A percentile compares a stretch with the other conserved stretches of the same genome.
phyloP scores from a whole-genome alignment of 345 rosid species.

The Trapa incisa region DNA sequence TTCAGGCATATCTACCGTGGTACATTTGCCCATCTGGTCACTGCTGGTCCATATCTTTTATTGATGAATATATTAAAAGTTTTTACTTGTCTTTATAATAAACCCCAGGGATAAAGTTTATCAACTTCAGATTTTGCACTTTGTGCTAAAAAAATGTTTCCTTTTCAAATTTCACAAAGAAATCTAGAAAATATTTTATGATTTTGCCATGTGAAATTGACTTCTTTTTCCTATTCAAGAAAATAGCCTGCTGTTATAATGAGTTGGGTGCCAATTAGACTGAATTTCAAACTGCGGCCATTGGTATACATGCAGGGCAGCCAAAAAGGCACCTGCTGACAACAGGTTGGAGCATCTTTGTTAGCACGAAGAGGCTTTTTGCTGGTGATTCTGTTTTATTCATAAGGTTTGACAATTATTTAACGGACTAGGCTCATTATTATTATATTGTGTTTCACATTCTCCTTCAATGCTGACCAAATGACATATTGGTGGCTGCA shows the following conservation, averaged over 20 bases:
- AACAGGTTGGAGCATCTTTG: conserved; percentile 95
- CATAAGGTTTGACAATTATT: conserved; percentile 41
- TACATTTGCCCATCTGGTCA: conserved; percentile 6
- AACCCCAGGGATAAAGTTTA: too few relatives aligned
- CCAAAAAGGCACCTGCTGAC: conserved; percentile 87
- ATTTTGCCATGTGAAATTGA: too few relatives aligned
- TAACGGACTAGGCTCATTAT: not conserved
- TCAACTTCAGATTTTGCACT: too few relatives aligned
- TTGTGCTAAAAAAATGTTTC: too few relatives aligned
- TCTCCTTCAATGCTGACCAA: not conserved
- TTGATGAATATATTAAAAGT: not conserved
- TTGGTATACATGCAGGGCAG: conserved; percentile 42
- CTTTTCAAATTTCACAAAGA: too few relatives aligned
- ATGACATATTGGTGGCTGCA: conserved; percentile 16
- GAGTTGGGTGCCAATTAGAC: not conserved
- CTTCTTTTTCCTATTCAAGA: too few relatives aligned
- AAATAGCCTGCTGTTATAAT: too few relatives aligned
- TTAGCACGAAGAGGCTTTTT: conserved; percentile 80
- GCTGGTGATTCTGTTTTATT: conserved; percentile 94
- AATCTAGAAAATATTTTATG: too few relatives aligned
- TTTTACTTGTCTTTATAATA: not conserved
- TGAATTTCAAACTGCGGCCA: not conserved
- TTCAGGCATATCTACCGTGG: conserved; percentile 58
- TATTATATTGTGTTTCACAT: not conserved
- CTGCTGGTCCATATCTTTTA: not conserved